phyloP scores from a whole-genome alignment of 2,329 filamentous ascomycete species.

The Paraphoma chrysanthemicola region DNA sequence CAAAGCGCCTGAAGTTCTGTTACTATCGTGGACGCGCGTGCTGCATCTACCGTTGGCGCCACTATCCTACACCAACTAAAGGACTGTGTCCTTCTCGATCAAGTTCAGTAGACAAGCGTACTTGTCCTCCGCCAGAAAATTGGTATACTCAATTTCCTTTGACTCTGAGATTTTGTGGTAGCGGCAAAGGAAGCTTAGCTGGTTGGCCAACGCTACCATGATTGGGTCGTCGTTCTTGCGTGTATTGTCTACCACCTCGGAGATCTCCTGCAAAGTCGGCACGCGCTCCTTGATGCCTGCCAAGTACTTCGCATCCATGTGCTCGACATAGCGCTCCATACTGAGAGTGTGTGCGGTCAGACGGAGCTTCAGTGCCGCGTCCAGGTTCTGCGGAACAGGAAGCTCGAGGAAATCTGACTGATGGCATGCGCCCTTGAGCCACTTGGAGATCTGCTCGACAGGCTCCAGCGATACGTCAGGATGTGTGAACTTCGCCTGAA shows the following conservation, averaged over 20 bases:
- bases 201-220: constrained; percentile 6
- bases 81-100: constrained; percentile 3
- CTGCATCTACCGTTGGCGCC: neutral
- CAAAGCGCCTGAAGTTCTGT: too few species aligned
- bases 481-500: constrained; percentile 1
- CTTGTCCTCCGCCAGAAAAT: constrained; percentile 1
- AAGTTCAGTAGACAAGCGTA: neutral
- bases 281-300: neutral
- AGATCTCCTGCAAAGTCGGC: neutral
- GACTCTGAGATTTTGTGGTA: constrained; percentile 1
- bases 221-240: constrained; percentile 4
- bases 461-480: neutral
- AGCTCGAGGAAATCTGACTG: neutral
- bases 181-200: constrained; percentile 4
- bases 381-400: neutral
- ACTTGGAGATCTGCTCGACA: constrained; percentile 3
- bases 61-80: neutral
- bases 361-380: constrained; percentile 2
- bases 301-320: constrained; percentile 3
- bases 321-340: constrained; percentile 8
- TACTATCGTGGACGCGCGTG: too few species aligned
- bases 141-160: neutral
- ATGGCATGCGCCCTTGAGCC: constrained; percentile 4
- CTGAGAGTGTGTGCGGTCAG: constrained; percentile 6
- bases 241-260: constrained; percentile 1